Base-by-base conservation (phyloP, 805 yeast genomes). In the Barnettozyma salicaria region DNA sequence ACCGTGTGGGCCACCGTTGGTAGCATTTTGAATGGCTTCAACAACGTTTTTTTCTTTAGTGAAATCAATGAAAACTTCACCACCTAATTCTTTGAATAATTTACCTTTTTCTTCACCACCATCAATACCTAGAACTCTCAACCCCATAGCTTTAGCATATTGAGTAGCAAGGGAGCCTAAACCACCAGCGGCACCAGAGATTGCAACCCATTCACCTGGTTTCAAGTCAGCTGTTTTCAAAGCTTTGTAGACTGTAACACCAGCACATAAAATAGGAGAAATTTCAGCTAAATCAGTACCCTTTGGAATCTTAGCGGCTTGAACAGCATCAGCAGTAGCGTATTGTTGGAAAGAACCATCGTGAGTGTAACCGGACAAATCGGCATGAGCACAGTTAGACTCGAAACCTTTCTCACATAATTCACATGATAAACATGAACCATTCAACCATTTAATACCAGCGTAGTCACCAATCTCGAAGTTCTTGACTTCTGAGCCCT, bases 311-410 rank as follows among this genome's bases (percentile, higher is more conserved):
- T 72, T 68, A 28, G 94, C 94, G 27, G 92, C 94, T 58, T 85
- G 94, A 40, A 80, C 73, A 28, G 90, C 92, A 61, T 84, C 89
- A 28, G 90, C 95, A 30, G 90, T 78, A 37, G 88, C 88, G 61
- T 84, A 86, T 65, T 86, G 86, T 65, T 86, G 95, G 80, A 86
- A 84, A 24, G 94, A 78, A 50, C 95, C 95, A 61, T 87, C 90
- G 56, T 80, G 88, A 30, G 89, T 80, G 76, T 82, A 86, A 53
- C 95, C 95, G 17, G 90, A 80, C 56, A 84, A 72, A 50, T 72
- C 80, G 35, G 86, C 87, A 11, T 65, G 54, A 19, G 76, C 64
- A 67, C 94, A 84, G 61, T 76, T 76, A 47, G 90, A 72, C 63
- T 84, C 94, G 53, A 66, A 67, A 55, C 76, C 70, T 51, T 61